These are phyloP conservation scores for Wallacemonas rigidus DNA, from an alignment of 208 protist species.

Conservation along the genomic window DNA sequence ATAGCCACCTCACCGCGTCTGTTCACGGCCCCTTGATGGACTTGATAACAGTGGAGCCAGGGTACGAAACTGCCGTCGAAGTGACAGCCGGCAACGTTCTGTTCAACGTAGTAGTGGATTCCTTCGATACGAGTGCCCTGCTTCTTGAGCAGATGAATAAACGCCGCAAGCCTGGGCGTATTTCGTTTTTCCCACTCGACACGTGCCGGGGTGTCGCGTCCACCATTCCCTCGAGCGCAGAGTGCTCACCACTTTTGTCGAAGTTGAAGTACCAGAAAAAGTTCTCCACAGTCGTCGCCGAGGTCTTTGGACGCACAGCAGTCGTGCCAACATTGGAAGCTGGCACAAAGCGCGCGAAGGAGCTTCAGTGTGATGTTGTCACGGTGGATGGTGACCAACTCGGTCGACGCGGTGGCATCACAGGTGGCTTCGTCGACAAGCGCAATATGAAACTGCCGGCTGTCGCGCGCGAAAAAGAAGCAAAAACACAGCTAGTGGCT, in stretches of 20 bases:
- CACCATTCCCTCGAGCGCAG: conserved; percentile 56
- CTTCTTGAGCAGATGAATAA: conserved; percentile 94
- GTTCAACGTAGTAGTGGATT: conserved; percentile 98
- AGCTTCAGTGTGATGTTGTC: conserved; percentile 93
- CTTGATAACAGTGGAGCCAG: conserved; percentile 89
- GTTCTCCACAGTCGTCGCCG: conserved; percentile 81
- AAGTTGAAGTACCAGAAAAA: conserved; percentile 77
- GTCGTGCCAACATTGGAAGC: conserved; percentile 88
- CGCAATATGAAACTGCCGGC: conserved; percentile 77
- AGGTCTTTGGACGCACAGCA: conserved; percentile 95
- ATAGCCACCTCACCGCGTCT: conserved; percentile 51
- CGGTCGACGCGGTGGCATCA: conserved; percentile 91
- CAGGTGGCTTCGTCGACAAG: conserved; percentile 95
- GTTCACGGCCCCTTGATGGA: conserved; percentile 97
- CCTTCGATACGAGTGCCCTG: conserved; percentile 88
- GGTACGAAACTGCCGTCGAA: conserved; percentile 93
- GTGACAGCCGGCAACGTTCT: conserved; percentile 94
- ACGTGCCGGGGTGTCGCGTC: conserved; percentile 57
- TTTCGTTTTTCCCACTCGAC: conserved; percentile 98
- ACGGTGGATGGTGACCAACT: conserved; percentile 94
- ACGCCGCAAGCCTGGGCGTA: conserved; percentile 82
- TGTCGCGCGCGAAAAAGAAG: conserved; percentile 52
- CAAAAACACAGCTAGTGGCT: conserved; percentile 19
- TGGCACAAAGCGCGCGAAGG: conserved; percentile 61
- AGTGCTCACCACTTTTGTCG: conserved; percentile 70